Percentiles rank a stretch among this genome's conserved stretches.
Evolutionary conservation across 192 early-diverging fungal genomes (phyloP).

Genomic region (Backusella tarrabulga): DNA sequence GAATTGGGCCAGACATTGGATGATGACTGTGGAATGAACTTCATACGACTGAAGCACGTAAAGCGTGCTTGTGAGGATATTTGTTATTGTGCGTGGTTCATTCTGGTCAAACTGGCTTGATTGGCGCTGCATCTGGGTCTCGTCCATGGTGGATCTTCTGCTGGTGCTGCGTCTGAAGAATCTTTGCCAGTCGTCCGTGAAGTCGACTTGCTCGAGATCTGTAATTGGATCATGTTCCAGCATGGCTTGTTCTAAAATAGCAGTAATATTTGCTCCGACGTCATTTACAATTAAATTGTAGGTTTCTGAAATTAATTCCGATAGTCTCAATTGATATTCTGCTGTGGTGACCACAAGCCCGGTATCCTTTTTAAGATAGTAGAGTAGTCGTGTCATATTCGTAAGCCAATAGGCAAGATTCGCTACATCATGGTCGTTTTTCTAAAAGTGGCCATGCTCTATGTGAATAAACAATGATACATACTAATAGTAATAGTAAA

Average conservation of each 20-base stretch:
- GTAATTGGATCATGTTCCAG: constrained; percentile 73
- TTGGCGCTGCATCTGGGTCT: background rate
- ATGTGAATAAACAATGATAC: background rate
- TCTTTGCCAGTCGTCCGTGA: constrained; percentile 55
- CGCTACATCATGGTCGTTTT: constrained; percentile 11
- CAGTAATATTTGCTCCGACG: constrained; percentile 60
- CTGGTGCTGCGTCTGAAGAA: constrained; percentile 45
- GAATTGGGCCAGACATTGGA: constrained; percentile 72
- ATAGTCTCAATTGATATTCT: constrained; percentile 72
- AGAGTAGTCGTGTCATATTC: constrained; percentile 77
- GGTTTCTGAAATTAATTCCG: constrained; percentile 77
- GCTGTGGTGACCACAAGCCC: constrained; percentile 65
- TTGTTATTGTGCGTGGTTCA: constrained; percentile 70
- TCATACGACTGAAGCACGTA: constrained; percentile 69
- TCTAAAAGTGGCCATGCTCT: background rate
- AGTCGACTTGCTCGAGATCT: constrained; percentile 57
- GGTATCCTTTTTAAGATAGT: constrained; percentile 86
- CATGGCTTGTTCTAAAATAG: constrained; percentile 62
- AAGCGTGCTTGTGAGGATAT: constrained; percentile 68
- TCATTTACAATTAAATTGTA: constrained; percentile 63
- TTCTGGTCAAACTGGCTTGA: background rate
- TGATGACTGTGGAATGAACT: constrained; percentile 72
- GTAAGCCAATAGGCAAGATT: constrained; percentile 79
- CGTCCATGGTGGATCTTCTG: constrained; percentile 19
- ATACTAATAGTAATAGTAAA: background rate